Base-by-base conservation (phyloP, 1,284 basidiomycete species). In the Mycena citricolor region DNA sequence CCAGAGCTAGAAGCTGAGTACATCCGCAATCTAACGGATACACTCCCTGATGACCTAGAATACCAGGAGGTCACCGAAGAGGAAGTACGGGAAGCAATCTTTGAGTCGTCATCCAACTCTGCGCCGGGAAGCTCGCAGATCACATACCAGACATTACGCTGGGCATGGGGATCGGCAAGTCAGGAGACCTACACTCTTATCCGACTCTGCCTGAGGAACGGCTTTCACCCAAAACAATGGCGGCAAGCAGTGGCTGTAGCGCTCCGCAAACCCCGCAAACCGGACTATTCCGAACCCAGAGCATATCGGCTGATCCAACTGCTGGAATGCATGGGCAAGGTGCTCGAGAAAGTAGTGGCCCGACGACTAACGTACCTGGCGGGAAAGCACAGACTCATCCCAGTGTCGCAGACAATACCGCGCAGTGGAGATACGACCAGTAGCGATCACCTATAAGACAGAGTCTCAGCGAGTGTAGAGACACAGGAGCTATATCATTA, bases 301-400 rank as follows among this genome's bases (percentile, higher is more conserved):
- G 51, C 60, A 7, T 63, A 61, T 44, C 51, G 59, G 2, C 54
- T 58, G 4, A 61, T 62, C 23, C 54, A 55, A 10, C 54, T 62
- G 0, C 57, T 61, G 10, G 57, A 62, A 29, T 60, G 60, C 42
- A 43, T 63, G 4, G 56, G 58, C 1, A 64, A 64, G 34, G 36
- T 54, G 6, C 47, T 63, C 0, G 62, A 64, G 45, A 57, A 57
- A 25, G 46, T 63, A 3, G 44, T 57, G 0, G 54, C 61, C 2
- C 29, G 40, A 2, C 35, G 58, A 10, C 43, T 63, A 7, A 7
- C 48, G 8, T 57, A 38, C 44, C 35, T 55, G 0, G 57, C 44
- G 4, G 52, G 51, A 6, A 34, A 32, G 24, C 32, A 52, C 34
- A 22, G 35, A 14, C 56, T 63, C 4, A 34, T 64, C 16, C 59